phyloP scores from a whole-genome alignment of 2,329 filamentous ascomycete genomes.

The Coccinonectria pachysandricola region DNA sequence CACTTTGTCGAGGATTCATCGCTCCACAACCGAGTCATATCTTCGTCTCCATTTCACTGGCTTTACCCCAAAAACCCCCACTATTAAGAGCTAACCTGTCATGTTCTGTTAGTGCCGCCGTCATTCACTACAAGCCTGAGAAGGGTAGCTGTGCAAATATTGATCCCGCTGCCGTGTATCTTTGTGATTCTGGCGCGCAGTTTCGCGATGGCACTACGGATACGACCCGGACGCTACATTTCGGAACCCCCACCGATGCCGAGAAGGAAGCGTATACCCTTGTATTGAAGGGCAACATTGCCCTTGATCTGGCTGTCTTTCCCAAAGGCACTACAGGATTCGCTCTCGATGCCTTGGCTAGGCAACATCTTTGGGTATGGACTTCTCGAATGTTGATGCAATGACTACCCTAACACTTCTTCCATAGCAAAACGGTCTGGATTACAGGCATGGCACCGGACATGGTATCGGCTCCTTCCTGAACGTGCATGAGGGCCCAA shows the following conservation, averaged over 20 bases:
- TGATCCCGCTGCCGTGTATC: constrained; percentile 76
- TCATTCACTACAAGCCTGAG: constrained; percentile 94
- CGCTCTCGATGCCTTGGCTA: constrained; percentile 76
- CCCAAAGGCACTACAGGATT: constrained; percentile 94
- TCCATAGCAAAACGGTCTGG: constrained; percentile 54
- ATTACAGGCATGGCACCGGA: constrained; percentile 93
- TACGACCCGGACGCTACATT: constrained; percentile 87
- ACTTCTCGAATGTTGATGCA: no score
- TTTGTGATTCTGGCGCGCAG: constrained; percentile 96
- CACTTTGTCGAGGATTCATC: no score
- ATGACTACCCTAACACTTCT: constrained; percentile 15
- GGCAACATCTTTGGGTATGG: constrained; percentile 85
- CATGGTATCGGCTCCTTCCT: constrained; percentile 92
- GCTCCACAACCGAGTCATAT: no score
- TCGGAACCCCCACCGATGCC: constrained; percentile 70
- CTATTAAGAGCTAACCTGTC: constrained; percentile 3
- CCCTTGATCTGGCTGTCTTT: constrained; percentile 75
- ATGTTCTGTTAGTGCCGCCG: constrained; percentile 69
- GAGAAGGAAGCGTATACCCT: constrained; percentile 88
- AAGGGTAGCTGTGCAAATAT: constrained; percentile 71
- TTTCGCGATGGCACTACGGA: constrained; percentile 94
- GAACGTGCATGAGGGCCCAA: constrained; percentile 95
- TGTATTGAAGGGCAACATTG: constrained; percentile 89
- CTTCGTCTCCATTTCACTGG: not conserved
- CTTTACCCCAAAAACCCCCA: not conserved